Base-by-base conservation (phyloP, 345 rosid species). In the Moringa oleifera region DNA sequence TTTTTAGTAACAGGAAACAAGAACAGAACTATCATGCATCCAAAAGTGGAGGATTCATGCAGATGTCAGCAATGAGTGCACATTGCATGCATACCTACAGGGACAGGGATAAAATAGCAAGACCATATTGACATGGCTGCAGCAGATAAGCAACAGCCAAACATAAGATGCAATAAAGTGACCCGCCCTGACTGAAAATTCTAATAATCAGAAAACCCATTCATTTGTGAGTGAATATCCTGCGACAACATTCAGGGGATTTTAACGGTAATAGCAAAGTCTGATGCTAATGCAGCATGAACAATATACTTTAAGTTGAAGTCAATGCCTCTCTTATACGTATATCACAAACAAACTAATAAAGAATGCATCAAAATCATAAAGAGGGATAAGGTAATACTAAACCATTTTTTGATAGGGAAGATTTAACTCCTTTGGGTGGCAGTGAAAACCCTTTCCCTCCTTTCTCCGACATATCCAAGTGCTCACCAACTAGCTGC, bases 381-480 rank as follows among this genome's bases (percentile, higher is more conserved):
- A 55, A 33, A 31, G 28, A 51, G 16, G n/a, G n/a, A n/a, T n/a
- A n/a, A n/a, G n/a, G n/a, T n/a, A 59, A 31, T 33, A 55, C 23
- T 20, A 59, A 66, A 71, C 82, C 83, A 68, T 61, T 46, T 41
- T 58, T 67, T 23, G 71, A 18, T 22, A 72, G 23, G 17, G 76
- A 28, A 24, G 81, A 70, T 63, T 85, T 85, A 71, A 86, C 62
- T 11, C 56, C 25, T 49, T 66, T 79, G 51, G 63, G 23, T 55
- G 89, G 82, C 16, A 79, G 50, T n/a, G 86, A 77, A 28, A 73
- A 71, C 55, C 81, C 85, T 75, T 75, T 83, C 23, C 98, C 95
- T 71, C 92, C 92, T 69, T 89, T 92, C 65, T 85, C 98, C 77
- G 75, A 66, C 79, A 80, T 74, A 18, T n/a, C n/a, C n/a, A n/a